Evolutionary conservation across 2,329 filamentous ascomycete species (phyloP).

Genomic region (Epichloe typhina): DNA sequence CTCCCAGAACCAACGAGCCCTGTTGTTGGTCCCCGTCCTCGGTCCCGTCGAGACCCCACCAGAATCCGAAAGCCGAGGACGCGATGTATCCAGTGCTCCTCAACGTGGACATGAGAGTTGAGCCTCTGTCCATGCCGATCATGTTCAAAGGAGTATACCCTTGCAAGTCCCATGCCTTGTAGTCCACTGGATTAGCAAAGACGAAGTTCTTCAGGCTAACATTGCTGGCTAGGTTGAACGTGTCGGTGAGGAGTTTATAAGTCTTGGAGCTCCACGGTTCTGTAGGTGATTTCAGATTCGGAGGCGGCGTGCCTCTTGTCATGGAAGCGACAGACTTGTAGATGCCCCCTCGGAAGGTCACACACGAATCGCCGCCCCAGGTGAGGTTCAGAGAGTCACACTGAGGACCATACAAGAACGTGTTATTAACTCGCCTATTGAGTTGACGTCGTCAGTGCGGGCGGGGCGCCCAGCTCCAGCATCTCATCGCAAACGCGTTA

Average conservation of each 20-base stretch:
- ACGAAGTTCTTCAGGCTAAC: constrained; percentile 1
- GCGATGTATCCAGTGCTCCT: constrained; percentile 1
- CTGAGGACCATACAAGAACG: too few relatives aligned
- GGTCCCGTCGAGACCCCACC: constrained; percentile 7
- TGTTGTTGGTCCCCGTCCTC: constrained; percentile 1
- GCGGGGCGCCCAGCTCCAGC: too few relatives aligned
- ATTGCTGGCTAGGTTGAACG: neutral
- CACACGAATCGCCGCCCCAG: too few relatives aligned
- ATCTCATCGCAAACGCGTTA: too few relatives aligned
- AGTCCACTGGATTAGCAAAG: constrained; percentile 3
- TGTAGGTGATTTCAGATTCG: neutral
- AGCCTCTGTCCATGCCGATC: constrained; percentile 7
- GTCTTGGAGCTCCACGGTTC: constrained; percentile 3
- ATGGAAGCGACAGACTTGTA: neutral
- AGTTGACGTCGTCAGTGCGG: too few relatives aligned
- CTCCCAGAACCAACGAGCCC: constrained; percentile 7
- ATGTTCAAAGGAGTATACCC: constrained; percentile 6
- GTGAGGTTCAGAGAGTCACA: too few relatives aligned
- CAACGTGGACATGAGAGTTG: constrained; percentile 1
- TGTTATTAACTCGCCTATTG: too few relatives aligned
- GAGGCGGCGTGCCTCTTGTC: neutral
- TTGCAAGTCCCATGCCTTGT: neutral
- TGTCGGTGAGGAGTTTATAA: constrained; percentile 8
- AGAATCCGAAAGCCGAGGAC: constrained; percentile 6
- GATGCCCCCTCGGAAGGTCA: too few relatives aligned